Conservation (phyloP, 2,329 filamentous ascomycete species). For the Thielaviopsis punctulata region DNA sequence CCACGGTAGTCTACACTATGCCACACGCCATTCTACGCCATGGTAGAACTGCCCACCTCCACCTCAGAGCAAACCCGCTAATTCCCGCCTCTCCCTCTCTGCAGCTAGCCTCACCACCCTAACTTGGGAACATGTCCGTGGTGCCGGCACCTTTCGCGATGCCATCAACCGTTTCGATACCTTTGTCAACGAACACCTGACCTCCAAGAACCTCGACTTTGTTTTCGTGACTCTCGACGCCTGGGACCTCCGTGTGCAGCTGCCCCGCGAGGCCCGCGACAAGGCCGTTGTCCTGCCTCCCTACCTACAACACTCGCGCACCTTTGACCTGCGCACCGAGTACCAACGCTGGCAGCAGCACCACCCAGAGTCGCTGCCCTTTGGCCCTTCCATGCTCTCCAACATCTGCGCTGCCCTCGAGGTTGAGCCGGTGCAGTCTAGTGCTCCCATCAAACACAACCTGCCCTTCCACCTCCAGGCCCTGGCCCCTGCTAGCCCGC, state of each 20-base stretch:
- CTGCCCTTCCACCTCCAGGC: conserved; percentile 95
- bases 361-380: conserved; percentile 91
- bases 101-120: conserved; percentile 87
- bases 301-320: conserved; percentile 93
- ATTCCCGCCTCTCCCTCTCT: conserved; percentile 7
- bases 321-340: conserved; percentile 90
- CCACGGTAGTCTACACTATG: too few species aligned
- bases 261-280: conserved; percentile 92
- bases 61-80: conserved; percentile 4
- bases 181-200: conserved; percentile 82
- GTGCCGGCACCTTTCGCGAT: conserved; percentile 91
- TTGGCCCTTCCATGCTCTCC: conserved; percentile 83
- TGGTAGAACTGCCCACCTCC: background rate
- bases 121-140: conserved; percentile 97
- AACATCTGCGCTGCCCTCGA: conserved; percentile 98
- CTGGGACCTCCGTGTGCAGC: conserved; percentile 94
- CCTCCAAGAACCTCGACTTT: conserved; percentile 84
- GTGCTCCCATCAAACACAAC: conserved; percentile 96
- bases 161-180: conserved; percentile 88
- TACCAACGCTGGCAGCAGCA: conserved; percentile 98
- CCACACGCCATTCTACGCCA: conserved; percentile 3
- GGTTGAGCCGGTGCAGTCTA: conserved; percentile 93
- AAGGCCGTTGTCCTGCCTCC: conserved; percentile 93
- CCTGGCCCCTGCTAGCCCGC: conserved; percentile 82
- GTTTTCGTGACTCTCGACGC: conserved; percentile 97